These are phyloP conservation scores for Melastoma candidum DNA, from an alignment of 441 rosid genomes.

Conservation along the genomic window DNA sequence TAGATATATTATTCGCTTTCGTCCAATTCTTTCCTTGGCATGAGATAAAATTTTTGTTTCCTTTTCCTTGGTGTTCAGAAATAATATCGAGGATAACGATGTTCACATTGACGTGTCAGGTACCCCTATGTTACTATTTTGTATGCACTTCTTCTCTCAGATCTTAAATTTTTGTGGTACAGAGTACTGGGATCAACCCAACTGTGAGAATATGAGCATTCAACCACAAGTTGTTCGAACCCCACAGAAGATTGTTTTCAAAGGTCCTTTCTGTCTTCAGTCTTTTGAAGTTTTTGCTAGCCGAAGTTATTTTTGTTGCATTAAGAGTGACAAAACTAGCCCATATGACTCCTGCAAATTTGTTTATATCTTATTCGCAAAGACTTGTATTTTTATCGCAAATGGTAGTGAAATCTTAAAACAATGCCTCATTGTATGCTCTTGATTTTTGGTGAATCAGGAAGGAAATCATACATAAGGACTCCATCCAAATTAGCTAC, in stretches of 20 bases:
- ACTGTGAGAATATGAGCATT: conserved; percentile 27
- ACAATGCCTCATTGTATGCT: neutral
- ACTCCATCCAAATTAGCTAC: conserved; percentile 61
- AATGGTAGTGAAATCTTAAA: no score
- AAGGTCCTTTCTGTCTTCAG: conserved; percentile 31
- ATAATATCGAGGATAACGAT: conserved; percentile 43
- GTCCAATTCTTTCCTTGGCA: no score
- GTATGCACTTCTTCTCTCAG: conserved; percentile 8
- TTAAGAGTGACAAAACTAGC: neutral
- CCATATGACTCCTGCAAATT: neutral
- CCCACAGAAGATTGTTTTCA: conserved; percentile 52
- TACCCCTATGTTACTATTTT: conserved; percentile 7
- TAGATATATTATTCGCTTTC: conserved; percentile 6
- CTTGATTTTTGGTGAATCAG: conserved; percentile 20
- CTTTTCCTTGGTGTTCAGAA: conserved; percentile 34
- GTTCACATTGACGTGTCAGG: conserved; percentile 69
- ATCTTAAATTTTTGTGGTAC: conserved; percentile 18
- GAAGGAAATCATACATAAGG: conserved; percentile 54
- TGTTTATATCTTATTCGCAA: no score
- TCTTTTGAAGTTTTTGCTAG: no score
- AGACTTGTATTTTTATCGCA: no score
- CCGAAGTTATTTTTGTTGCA: neutral
- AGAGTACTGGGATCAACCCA: conserved; percentile 55
- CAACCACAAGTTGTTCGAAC: conserved; percentile 34
- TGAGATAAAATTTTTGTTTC: conserved; percentile 11